These are phyloP conservation scores for Kazachstania martiniae DNA, from an alignment of 805 yeast species.

Conservation along the genomic window DNA sequence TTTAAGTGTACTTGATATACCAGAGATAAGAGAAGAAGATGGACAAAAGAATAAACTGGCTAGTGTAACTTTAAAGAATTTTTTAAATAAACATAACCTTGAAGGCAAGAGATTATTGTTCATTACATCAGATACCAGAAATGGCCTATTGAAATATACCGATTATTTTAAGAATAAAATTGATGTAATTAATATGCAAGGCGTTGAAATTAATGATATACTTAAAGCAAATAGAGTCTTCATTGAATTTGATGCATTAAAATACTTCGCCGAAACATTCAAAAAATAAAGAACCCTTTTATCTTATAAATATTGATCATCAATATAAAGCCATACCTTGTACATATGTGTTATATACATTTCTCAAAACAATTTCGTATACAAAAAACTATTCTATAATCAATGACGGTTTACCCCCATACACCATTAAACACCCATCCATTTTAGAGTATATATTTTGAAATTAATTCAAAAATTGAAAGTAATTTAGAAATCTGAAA, in stretches of 20 bases:
- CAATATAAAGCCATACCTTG: too few relatives aligned
- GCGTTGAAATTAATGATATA: slow-evolving; percentile 72
- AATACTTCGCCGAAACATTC: slow-evolving; percentile 39
- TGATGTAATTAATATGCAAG: slow-evolving; percentile 62
- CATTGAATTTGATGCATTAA: slow-evolving; percentile 63
- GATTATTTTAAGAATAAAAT: slow-evolving; percentile 42
- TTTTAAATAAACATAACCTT: slow-evolving; percentile 39
- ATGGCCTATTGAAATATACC: slow-evolving; percentile 52
- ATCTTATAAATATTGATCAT: too few relatives aligned
- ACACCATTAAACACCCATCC: too few relatives aligned
- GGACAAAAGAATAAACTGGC: neutral
- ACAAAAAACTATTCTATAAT: too few relatives aligned
- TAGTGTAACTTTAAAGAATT: slow-evolving; percentile 31
- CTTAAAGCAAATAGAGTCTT: slow-evolving; percentile 68
- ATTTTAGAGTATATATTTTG: too few relatives aligned
- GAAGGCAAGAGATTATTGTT: slow-evolving; percentile 46
- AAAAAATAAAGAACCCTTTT: too few relatives aligned
- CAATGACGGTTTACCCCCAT: too few relatives aligned
- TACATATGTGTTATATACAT: too few relatives aligned
- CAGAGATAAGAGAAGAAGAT: neutral
- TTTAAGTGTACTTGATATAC: slow-evolving; percentile 14
- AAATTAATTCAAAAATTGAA: too few relatives aligned
- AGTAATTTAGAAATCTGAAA: too few relatives aligned
- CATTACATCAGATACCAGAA: slow-evolving; percentile 49
- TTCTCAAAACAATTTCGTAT: too few relatives aligned